Percentiles rank a stretch among this genome's conserved stretches.
Evolutionary conservation across 2,329 filamentous ascomycete genomes (phyloP).

Genomic region (Paraphaeosphaeria sporulosa): DNA sequence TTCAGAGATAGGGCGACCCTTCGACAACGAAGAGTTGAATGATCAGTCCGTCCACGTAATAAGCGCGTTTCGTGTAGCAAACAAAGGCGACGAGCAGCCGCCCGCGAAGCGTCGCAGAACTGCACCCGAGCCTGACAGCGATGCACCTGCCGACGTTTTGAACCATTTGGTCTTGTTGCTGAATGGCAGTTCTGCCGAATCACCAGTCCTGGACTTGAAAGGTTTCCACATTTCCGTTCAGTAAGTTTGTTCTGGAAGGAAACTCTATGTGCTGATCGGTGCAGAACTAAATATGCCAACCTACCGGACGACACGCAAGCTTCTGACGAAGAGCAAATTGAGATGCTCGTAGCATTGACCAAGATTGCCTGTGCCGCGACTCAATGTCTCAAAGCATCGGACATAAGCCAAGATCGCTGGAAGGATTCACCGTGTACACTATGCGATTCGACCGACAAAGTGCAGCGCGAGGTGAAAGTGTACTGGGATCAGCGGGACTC

Average conservation of each 20-base stretch:
- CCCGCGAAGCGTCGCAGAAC: slow-evolving; percentile 42
- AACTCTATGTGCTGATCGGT: slow-evolving; percentile 20
- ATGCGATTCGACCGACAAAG: slow-evolving; percentile 29
- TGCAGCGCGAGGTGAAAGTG: slow-evolving; percentile 10
- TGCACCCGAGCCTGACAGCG: slow-evolving; percentile 21
- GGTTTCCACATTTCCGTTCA: slow-evolving; percentile 34
- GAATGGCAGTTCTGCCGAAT: slow-evolving; percentile 33
- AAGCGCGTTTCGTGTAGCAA: slow-evolving; percentile 26
- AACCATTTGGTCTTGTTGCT: slow-evolving; percentile 30
- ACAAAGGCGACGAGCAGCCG: slow-evolving; percentile 29
- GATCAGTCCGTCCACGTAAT: slow-evolving; percentile 27
- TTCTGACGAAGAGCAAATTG: slow-evolving; percentile 29
- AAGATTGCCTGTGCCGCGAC: slow-evolving; percentile 46
- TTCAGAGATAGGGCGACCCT: slow-evolving; percentile 25
- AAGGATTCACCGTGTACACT: slow-evolving; percentile 28
- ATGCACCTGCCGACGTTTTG: slow-evolving; percentile 24
- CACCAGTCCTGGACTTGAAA: slow-evolving; percentile 29
- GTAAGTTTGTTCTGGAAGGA: slow-evolving; percentile 25
- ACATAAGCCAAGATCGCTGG: slow-evolving; percentile 19
- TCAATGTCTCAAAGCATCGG: slow-evolving; percentile 24
- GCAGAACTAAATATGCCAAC: slow-evolving; percentile 34
- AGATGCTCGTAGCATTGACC: slow-evolving; percentile 37
- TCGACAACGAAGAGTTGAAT: slow-evolving; percentile 33
- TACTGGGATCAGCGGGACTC: slow-evolving; percentile 35
- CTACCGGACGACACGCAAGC: slow-evolving; percentile 24